Percentiles rank a stretch among this genome's conserved stretches.
These are phyloP conservation scores for Claviceps monticola DNA, from an alignment of 2,329 filamentous ascomycete genomes.

Conservation along the genomic window DNA sequence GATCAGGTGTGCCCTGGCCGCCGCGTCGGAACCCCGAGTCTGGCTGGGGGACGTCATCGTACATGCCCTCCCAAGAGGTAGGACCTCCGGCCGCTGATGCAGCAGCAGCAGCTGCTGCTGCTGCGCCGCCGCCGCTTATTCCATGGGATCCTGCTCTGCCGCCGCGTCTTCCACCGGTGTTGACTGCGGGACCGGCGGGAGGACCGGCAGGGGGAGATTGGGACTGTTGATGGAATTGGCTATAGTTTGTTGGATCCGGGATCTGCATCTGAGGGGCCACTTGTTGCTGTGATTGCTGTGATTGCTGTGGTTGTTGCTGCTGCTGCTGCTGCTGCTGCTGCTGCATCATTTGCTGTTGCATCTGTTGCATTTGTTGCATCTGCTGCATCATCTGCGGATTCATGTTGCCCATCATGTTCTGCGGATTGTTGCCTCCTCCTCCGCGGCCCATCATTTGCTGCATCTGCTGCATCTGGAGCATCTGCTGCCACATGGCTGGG, in stretches of 20 bases:
- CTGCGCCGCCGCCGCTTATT: constrained; percentile 18
- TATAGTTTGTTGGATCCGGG: constrained; percentile 1
- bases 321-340: constrained; percentile 31
- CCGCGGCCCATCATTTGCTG: constrained; percentile 37
- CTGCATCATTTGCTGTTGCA: constrained; percentile 29
- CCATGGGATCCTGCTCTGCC: constrained; percentile 13
- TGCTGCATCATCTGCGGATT: constrained; percentile 45
- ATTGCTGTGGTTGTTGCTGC: constrained; percentile 19
- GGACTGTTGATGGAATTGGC: constrained; percentile 33
- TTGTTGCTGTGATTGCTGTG: constrained; percentile 22
- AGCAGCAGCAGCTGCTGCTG: constrained; percentile 19
- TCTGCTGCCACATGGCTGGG: constrained; percentile 61
- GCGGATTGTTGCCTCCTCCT: constrained; percentile 19
- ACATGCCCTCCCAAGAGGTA: constrained; percentile 97
- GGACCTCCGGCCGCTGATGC: constrained; percentile 37
- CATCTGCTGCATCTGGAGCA: constrained; percentile 66
- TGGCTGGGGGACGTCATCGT: constrained; percentile 84
- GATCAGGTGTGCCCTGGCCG: constrained; percentile 27
- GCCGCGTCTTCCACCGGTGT: constrained; percentile 12
- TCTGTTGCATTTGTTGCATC: constrained; percentile 26
- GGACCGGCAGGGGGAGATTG: constrained; percentile 18
- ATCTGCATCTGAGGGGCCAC: constrained; percentile 11
- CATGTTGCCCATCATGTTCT: constrained; percentile 29
- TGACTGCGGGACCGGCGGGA: constrained; percentile 1
- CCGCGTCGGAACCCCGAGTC: constrained; percentile 36